Base-by-base conservation (phyloP, 257 asterid genomes). In the Fraxinus cuspidata region DNA sequence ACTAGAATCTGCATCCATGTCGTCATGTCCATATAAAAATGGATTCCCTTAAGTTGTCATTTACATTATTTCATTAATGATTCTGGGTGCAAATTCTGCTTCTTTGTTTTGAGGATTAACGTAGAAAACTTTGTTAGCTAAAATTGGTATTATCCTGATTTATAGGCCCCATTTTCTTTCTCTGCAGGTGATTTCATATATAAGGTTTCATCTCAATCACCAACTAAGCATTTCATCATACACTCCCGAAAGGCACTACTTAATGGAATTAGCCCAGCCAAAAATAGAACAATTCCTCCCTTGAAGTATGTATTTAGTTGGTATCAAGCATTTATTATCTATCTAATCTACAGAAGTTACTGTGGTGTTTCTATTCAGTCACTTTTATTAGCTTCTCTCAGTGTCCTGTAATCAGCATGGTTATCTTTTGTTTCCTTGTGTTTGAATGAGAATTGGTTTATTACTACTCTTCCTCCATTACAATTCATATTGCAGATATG, bases 181-280 rank as follows among this genome's bases (percentile, higher is more conserved):
- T 81, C 77, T 89, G 87, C 88, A 95, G 99, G 98, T 79, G 98
- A 95, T 84, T 95, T 95, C 80, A 88, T 95, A 76, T 86, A 93
- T 71, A 92, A 83, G 90, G 98, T 93, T 79, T 93, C 98, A 64
- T 93, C 98, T 76, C 94, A 81, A 75, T 95, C 99, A 44, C 99
- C 99, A 79, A 83, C 93, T 63, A 94, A 84, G 89, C 99, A 95
- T 90, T 95, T 95, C 77, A 75, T 95, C 66, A 86, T 95, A 87
- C 98, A 95, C 87, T 91, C 98, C 73, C 86, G 99, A 74, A 95
- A 95, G 91, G 99, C 99, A 74, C 86, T 95, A 78, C 94, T 95
- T 37, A 95, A 90, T 78, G 99, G 99, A 87, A 87, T 95, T 78
- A 91, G 90, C 87, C 97, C 97, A 77, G 90, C 88, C 76, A 96